Evolutionary conservation across 495 filamentous ascomycete species (phyloP).

Genomic region (Neurospora pannonica): DNA sequence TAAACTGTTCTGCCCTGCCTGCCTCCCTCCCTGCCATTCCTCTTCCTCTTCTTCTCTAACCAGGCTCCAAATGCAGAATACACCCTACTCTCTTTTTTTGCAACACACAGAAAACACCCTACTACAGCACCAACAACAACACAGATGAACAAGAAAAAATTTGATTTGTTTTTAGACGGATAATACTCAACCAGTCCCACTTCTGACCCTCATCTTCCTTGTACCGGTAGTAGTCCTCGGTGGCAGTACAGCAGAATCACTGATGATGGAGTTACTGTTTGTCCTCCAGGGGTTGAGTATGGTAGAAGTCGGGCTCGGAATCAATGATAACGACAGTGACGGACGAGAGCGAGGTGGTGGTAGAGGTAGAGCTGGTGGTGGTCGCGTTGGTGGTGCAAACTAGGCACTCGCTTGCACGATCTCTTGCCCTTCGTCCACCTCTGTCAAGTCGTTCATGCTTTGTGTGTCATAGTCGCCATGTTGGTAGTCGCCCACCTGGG

Average conservation of each 20-base stretch:
- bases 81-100: neutral
- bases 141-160: neutral
- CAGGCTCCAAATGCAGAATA: neutral
- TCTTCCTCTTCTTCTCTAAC: neutral
- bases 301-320: conserved; percentile 7
- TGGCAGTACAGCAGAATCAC: neutral
- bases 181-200: conserved; percentile 2
- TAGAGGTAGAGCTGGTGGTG: neutral
- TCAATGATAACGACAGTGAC: neutral
- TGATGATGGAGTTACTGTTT: neutral
- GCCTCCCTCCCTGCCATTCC: neutral
- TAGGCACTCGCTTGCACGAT: conserved; percentile 22
- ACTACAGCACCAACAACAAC: neutral
- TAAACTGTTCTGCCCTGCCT: neutral
- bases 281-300: conserved; percentile 13
- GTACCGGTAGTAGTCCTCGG: neutral
- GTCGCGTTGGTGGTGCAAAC: conserved; percentile 12
- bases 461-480: conserved; percentile 28
- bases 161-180: neutral
- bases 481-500: conserved; percentile 26
- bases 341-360: neutral
- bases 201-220: conserved; percentile 1
- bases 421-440: conserved; percentile 32
- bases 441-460: conserved; percentile 26
- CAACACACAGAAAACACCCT: neutral